Evolutionary conservation across 495 filamentous ascomycete genomes (phyloP).

Genomic region (Penicilliopsis zonata): DNA sequence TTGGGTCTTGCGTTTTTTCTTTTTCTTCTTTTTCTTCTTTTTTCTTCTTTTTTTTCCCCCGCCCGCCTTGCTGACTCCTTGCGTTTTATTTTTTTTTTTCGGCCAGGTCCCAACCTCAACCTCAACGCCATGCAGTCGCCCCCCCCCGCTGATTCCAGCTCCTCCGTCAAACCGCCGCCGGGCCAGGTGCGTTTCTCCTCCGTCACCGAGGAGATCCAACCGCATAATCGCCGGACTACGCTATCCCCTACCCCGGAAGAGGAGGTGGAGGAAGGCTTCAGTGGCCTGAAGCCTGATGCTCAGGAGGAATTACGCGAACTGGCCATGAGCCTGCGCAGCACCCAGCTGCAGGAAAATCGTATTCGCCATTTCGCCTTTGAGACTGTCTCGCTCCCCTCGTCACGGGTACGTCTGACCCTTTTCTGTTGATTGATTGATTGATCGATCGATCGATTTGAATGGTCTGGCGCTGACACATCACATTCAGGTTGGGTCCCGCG

Average conservation of each 20-base stretch:
- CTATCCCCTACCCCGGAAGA: constrained; percentile 21
- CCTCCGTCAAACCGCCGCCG: constrained; percentile 22
- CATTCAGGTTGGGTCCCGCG: constrained; percentile 33
- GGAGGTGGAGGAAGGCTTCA: constrained; percentile 18
- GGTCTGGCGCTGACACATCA: not conserved
- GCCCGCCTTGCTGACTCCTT: no score
- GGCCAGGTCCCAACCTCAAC: no score
- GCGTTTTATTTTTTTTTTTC: no score
- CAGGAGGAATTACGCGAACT: constrained; percentile 59
- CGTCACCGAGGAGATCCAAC: constrained; percentile 65
- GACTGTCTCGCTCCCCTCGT: constrained; percentile 74
- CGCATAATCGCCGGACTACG: constrained; percentile 26
- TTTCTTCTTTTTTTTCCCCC: no score
- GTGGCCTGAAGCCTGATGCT: constrained; percentile 37
- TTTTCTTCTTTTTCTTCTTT: no score
- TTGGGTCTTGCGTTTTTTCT: no score
- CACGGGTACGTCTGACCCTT: constrained; percentile 67
- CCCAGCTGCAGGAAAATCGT: constrained; percentile 67
- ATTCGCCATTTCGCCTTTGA: constrained; percentile 80
- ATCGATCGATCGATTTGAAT: no score
- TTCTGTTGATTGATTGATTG: no score
- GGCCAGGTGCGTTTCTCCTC: constrained; percentile 70
- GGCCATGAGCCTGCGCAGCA: constrained; percentile 56
- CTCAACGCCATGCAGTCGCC: no score
- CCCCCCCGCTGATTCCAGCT: constrained; percentile 8